Evolutionary conservation across 2,329 filamentous ascomycete species (phyloP).

Genomic region (Sarocladiaceae sp.): DNA sequence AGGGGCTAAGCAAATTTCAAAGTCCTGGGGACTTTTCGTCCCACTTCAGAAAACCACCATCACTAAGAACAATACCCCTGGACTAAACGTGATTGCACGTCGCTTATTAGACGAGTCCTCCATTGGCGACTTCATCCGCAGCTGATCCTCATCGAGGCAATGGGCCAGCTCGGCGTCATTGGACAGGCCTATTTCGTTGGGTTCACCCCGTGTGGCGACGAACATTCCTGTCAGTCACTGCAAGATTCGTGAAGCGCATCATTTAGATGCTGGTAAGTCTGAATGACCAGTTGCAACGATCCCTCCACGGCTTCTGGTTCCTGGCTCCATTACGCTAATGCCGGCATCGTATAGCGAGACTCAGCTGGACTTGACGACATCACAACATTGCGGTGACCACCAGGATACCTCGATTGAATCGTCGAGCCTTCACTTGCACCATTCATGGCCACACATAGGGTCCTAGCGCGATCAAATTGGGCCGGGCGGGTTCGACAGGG

Average conservation of each 20-base stretch:
- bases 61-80: too few species aligned
- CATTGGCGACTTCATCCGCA: too few species aligned
- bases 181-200: neutral
- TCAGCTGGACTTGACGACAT: neutral
- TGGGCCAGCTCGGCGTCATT: too few species aligned
- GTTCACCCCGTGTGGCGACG: neutral
- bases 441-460: neutral
- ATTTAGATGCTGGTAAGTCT: too few species aligned
- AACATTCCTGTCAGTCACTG: neutral
- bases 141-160: too few species aligned
- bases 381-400: neutral
- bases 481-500: constrained; percentile 11
- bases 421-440: neutral
- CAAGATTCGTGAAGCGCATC: constrained; percentile 9
- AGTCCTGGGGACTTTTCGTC: neutral
- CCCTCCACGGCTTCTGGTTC: too few species aligned
- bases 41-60: too few species aligned
- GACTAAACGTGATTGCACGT: too few species aligned
- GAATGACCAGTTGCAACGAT: too few species aligned
- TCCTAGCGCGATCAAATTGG: neutral
- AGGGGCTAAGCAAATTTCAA: constrained; percentile 6
- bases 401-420: neutral
- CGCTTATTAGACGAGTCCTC: too few species aligned
- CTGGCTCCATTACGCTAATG: constrained; percentile 6
- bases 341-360: constrained; percentile 8